A percentile compares a stretch with the other conserved stretches of the same genome.
These are phyloP conservation scores for Echinochloa phyllopogon DNA, from an alignment of 176 grass and related monocot species.

Conservation along the genomic window DNA sequence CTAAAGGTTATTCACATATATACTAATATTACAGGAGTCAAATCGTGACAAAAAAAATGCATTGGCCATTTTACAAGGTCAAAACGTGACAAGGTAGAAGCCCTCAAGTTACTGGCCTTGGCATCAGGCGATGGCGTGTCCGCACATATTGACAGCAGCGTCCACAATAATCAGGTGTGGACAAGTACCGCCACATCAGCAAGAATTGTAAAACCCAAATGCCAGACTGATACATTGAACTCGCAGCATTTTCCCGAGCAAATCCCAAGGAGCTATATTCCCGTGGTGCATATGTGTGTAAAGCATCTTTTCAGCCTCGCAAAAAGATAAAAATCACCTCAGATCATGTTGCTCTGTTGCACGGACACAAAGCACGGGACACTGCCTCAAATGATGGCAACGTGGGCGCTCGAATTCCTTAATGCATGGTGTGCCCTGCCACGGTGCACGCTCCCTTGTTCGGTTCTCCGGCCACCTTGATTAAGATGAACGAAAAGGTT, in stretches of 20 bases:
- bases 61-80: neutral
- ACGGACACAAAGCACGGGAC: conserved; percentile 37
- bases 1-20: neutral
- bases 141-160: conserved; percentile 11
- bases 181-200: conserved; percentile 20
- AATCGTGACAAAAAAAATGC: conserved; percentile 17
- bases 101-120: conserved; percentile 11
- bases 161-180: conserved; percentile 23
- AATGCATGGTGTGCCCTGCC: conserved; percentile 1
- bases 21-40: neutral
- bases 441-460: neutral
- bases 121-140: conserved; percentile 37
- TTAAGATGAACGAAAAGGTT: conserved; percentile 28
- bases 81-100: conserved; percentile 3
- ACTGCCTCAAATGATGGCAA: conserved; percentile 26
- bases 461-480: conserved; percentile 1
- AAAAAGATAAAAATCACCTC: conserved; percentile 14
- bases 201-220: neutral
- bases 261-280: neutral
- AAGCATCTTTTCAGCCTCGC: conserved; percentile 36
- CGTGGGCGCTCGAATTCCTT: conserved; percentile 27
- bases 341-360: neutral
- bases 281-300: neutral
- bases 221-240: conserved; percentile 10
- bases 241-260: neutral